Base-by-base conservation (phyloP, 2,329 filamentous ascomycete species). In the Xylariaceae sp. region DNA sequence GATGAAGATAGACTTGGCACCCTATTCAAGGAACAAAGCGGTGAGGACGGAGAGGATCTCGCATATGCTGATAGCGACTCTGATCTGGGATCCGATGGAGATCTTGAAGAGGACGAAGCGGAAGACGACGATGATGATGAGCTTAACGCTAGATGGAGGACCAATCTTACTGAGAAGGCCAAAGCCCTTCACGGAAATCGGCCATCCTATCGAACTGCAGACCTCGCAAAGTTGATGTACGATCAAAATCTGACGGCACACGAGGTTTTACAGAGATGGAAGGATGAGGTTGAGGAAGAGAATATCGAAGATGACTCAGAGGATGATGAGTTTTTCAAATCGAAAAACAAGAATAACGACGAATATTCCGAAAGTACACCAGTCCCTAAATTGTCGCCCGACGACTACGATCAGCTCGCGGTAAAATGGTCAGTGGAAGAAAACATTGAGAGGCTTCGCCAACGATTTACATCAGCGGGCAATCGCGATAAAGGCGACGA, bases 51-150 rank as follows among this genome's bases (percentile, higher is more conserved):
- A 35, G 76, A 83, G 30, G 89, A 96, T 47, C 62, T 97, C 49
- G 89, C 85, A 1, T 99, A 96, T 72, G 94, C 94, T 12, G 94
- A 99, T 63, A 96, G 90, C 63, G 95, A 99, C 68, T 99, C 94
- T 0, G 95, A 99, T 66, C 77, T 99, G 5, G 94, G 94, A 6
- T 96, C 92, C 6, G 77, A 80, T 2, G 73, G 74, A 14, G 54
- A 27, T 7, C 43, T 35, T 17, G 53, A 53, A 40, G 54, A 33
- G 14, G 45, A 46, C 4, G 54, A 18, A 10, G 45, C 35, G 14
- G 53, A 53, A 40, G 54, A 33, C 14, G 45, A 46, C 4, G 47
- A 49, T 27, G 49, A 53, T 1, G 87, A 92, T 42, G 85, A 87
- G 36, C 86, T 85, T 2, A 85, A 79, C 3, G 61, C 89, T 18